Conservation (phyloP, 495 filamentous ascomycete species). For the Aspergillus asperescens region DNA sequence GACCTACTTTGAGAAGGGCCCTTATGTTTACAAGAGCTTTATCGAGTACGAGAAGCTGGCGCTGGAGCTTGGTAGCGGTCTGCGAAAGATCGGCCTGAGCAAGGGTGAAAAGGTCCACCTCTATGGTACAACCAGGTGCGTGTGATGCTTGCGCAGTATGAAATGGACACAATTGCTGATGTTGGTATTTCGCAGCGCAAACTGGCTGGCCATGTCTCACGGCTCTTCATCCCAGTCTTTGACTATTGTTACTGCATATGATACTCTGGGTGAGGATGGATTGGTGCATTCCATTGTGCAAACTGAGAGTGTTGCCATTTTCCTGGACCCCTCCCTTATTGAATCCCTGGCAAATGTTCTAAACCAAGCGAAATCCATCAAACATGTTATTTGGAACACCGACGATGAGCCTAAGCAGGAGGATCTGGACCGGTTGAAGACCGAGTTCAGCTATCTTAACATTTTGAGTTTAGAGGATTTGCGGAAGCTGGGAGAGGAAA, state of each 20-base stretch:
- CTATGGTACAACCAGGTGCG: conserved; percentile 77
- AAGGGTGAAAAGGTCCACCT: conserved; percentile 75
- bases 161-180: conserved; percentile 3
- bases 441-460: conserved; percentile 60
- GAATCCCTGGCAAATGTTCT: conserved; percentile 75
- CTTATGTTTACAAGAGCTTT: conserved; percentile 82
- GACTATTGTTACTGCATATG: conserved; percentile 94
- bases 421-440: conserved; percentile 75
- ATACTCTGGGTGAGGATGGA: conserved; percentile 92
- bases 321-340: conserved; percentile 81
- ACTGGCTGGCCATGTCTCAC: conserved; percentile 77
- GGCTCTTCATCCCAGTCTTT: conserved; percentile 79
- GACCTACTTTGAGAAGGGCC: conserved; percentile 90
- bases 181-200: conserved; percentile 41
- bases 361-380: conserved; percentile 70
- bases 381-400: conserved; percentile 85
- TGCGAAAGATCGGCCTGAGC: conserved; percentile 73
- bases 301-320: conserved; percentile 81
- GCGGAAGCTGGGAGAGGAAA: conserved; percentile 73
- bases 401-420: conserved; percentile 68
- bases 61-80: conserved; percentile 67
- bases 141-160: neutral
- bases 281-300: conserved; percentile 86
- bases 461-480: conserved; percentile 84
- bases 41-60: conserved; percentile 77